These are phyloP conservation scores for Blastomyces emzantsi DNA, from an alignment of 2,329 filamentous ascomycete species.

Conservation along the genomic window DNA sequence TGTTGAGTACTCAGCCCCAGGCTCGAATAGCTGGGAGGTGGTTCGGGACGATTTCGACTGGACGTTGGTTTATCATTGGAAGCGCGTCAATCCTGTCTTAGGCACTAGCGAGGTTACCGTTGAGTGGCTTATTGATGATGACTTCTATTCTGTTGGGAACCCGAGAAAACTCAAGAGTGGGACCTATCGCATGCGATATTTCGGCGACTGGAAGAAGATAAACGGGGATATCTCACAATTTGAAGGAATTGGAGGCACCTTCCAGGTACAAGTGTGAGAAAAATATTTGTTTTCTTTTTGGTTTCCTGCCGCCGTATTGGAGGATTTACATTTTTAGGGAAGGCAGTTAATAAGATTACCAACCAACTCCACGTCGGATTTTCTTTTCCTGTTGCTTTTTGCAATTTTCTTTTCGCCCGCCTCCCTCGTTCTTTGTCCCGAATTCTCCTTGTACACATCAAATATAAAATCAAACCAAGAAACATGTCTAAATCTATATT, in stretches of 20 bases:
- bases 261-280: slow-evolving; percentile 25
- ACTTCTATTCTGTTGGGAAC: slow-evolving; percentile 37
- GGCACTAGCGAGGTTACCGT: slow-evolving; percentile 71
- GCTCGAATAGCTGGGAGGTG: slow-evolving; percentile 49
- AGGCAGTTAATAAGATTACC: background rate
- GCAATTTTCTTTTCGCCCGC: too few species aligned
- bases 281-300: too few species aligned
- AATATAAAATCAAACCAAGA: background rate
- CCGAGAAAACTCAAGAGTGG: slow-evolving; percentile 41
- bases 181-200: slow-evolving; percentile 71
- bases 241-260: slow-evolving; percentile 53
- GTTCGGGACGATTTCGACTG: slow-evolving; percentile 72
- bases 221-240: slow-evolving; percentile 57
- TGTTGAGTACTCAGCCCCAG: slow-evolving; percentile 53
- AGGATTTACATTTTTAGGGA: background rate
- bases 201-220: slow-evolving; percentile 66
- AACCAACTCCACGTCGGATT: background rate
- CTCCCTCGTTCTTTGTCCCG: background rate
- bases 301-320: too few species aligned
- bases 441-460: background rate
- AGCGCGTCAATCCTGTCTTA: slow-evolving; percentile 56
- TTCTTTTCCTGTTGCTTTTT: background rate
- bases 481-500: background rate
- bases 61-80: slow-evolving; percentile 74
- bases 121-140: slow-evolving; percentile 65